phyloP scores from a whole-genome alignment of 441 rosid genomes.

The Isatis lusitanica region DNA sequence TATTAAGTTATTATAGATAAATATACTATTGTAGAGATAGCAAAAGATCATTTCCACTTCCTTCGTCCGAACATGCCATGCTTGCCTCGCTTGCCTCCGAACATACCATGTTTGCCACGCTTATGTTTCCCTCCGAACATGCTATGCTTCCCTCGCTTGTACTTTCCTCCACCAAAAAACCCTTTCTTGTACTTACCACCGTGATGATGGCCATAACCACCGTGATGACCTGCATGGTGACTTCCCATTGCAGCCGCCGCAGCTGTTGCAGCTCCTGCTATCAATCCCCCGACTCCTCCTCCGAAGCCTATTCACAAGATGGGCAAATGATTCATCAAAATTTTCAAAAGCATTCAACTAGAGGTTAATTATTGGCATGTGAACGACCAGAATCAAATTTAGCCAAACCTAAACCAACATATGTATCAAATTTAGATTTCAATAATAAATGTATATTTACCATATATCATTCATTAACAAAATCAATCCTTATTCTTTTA shows the following conservation, averaged over 20 bases:
- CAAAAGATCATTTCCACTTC: slow-evolving; percentile 32
- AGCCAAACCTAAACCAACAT: neutral
- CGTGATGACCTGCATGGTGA: slow-evolving; percentile 33
- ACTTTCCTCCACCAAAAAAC: slow-evolving; percentile 43
- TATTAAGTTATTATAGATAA: neutral
- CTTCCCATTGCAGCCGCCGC: slow-evolving; percentile 37
- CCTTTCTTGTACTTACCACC: slow-evolving; percentile 55
- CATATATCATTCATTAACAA: too few species aligned
- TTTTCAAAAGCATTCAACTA: neutral
- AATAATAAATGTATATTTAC: neutral
- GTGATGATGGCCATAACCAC: slow-evolving; percentile 31
- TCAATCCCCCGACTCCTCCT: slow-evolving; percentile 39
- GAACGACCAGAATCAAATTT: neutral
- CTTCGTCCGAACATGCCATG: slow-evolving; percentile 35
- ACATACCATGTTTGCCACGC: slow-evolving; percentile 38
- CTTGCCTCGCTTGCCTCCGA: slow-evolving; percentile 38
- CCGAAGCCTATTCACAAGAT: slow-evolving; percentile 17
- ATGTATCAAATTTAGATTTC: neutral
- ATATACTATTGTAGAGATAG: too few species aligned
- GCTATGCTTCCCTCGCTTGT: slow-evolving; percentile 36
- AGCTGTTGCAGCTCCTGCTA: slow-evolving; percentile 38
- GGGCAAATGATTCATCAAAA: neutral
- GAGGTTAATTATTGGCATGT: neutral
- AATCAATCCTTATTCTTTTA: neutral
- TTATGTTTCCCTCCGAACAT: slow-evolving; percentile 40